Evolutionary conservation across 148 eudicot genomes (phyloP).

Genomic region (Spergularia marina): DNA sequence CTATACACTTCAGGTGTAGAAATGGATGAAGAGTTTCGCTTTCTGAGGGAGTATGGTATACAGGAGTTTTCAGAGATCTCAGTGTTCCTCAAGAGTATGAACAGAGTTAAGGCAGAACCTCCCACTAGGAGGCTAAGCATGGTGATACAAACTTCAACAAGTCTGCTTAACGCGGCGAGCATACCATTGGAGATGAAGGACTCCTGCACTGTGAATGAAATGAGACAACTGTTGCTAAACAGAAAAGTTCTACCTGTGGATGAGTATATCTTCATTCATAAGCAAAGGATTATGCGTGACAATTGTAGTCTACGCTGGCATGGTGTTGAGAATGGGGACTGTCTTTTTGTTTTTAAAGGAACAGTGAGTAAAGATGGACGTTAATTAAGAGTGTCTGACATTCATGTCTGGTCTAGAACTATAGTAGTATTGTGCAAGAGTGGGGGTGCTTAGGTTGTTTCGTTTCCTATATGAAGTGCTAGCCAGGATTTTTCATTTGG

Average conservation of each 20-base stretch:
- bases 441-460: not conserved
- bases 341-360: constrained; percentile 67
- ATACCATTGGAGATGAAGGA: constrained; percentile 84
- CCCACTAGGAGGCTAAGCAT: constrained; percentile 52
- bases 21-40: constrained; percentile 66
- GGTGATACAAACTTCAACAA: constrained; percentile 75
- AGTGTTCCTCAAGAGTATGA: constrained; percentile 55
- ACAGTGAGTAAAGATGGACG: constrained; percentile 47
- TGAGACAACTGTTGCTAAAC: constrained; percentile 40
- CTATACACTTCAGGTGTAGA: constrained; percentile 57
- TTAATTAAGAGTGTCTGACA: constrained; percentile 8
- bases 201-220: constrained; percentile 48
- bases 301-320: constrained; percentile 76
- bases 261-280: constrained; percentile 86
- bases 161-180: constrained; percentile 54
- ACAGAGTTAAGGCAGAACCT: constrained; percentile 45
- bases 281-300: constrained; percentile 87
- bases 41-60: constrained; percentile 57
- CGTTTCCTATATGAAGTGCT: not conserved
- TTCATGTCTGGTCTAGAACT: not conserved
- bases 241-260: constrained; percentile 59
- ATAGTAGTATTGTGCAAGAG: not conserved
- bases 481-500: not conserved
- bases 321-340: constrained; percentile 46
- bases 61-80: constrained; percentile 50